Percentiles rank a stretch among this genome's conserved stretches.
Conservation (phyloP, 2,329 filamentous ascomycete species). For the Rhynchosporium agropyri region DNA sequence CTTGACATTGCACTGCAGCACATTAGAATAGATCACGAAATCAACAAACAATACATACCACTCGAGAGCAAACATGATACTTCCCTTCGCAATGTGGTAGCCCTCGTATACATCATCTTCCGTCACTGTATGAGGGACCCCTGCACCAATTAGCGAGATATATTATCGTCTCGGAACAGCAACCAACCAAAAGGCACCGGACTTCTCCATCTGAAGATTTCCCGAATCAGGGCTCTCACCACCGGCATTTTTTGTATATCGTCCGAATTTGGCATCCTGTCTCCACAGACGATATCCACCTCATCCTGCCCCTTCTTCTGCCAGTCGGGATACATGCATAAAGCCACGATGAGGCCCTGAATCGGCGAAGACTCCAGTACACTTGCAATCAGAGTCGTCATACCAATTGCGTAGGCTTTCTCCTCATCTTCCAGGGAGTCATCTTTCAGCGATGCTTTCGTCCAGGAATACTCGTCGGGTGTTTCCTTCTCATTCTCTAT, state of each 20-base stretch:
- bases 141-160: conserved; percentile 52
- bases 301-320: conserved; percentile 42
- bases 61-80: conserved; percentile 43
- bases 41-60: conserved; percentile 15
- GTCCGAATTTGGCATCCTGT: conserved; percentile 49
- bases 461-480: conserved; percentile 12
- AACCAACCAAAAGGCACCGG: conserved; percentile 26
- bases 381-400: conserved; percentile 42
- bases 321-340: conserved; percentile 27
- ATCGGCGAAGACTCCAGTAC: conserved; percentile 43
- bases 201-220: conserved; percentile 50
- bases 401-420: conserved; percentile 38
- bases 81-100: conserved; percentile 24
- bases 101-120: conserved; percentile 57
- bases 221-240: conserved; percentile 50
- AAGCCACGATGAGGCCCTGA: conserved; percentile 35
- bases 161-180: not conserved
- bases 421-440: conserved; percentile 30
- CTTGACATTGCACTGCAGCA: conserved; percentile 29
- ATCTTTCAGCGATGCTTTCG: conserved; percentile 14
- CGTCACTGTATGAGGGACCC: conserved; percentile 56
- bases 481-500: conserved; percentile 2
- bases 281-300: conserved; percentile 53
- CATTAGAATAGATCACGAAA: not conserved
- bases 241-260: conserved; percentile 50